A percentile compares a stretch with the other conserved stretches of the same genome.
Conservation (phyloP, 257 asterid species). For the Apocynum venetum region DNA sequence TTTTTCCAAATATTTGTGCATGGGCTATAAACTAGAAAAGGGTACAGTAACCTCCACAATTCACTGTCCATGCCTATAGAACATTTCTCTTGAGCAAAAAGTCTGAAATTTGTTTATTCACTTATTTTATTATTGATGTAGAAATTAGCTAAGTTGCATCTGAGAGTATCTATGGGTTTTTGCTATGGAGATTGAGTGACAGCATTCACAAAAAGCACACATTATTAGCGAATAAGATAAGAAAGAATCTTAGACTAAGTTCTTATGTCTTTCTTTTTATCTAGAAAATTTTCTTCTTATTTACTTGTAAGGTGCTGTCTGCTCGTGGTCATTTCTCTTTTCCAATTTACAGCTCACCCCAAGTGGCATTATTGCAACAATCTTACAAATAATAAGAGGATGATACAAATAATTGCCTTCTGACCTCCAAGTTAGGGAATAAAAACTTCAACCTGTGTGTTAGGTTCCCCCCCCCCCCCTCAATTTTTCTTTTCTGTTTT, state of each 20-base stretch:
- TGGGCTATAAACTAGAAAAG: neutral
- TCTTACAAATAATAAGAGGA: neutral
- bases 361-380: neutral
- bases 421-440: neutral
- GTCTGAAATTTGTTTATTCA: neutral
- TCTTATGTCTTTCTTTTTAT: neutral
- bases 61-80: neutral
- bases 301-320: neutral
- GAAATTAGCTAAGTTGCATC: neutral
- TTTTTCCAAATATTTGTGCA: neutral
- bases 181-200: neutral
- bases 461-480: neutral
- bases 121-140: neutral
- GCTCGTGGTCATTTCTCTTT: neutral
- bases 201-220: slow-evolving; percentile 1
- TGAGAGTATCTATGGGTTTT: neutral
- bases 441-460: neutral
- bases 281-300: neutral
- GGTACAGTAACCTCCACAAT: neutral
- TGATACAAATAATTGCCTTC: neutral
- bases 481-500: neutral
- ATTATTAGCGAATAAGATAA: neutral
- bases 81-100: neutral
- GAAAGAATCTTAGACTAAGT: neutral
- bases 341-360: neutral